Base-by-base conservation (phyloP, 169 alveolate genomes). In the Amoebophrya sp. region DNA sequence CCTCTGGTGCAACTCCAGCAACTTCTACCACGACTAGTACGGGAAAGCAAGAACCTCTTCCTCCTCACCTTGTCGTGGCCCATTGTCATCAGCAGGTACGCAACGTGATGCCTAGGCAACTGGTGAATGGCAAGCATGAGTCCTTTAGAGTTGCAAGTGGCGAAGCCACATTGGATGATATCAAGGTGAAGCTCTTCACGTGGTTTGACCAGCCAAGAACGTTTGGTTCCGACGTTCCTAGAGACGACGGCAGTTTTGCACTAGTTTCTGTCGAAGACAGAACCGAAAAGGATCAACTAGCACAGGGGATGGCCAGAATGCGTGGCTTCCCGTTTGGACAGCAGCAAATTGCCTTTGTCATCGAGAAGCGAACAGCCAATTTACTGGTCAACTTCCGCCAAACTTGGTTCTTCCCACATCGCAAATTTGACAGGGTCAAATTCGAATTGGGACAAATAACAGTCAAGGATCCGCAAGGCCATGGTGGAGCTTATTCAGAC, bases 141-240 rank as follows among this genome's bases (percentile, higher is more conserved):
- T 12, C 83, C 33, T 26, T 12, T 18, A 6, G n/a, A 10, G 39
- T 6, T 26, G 83, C 83, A 65, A 6, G 10, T 1, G 2, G 39
- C 2, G 33, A 26, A 36, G 1, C 18, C 33, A 1, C 83, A 36
- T 29, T 65, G 36, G 33, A 12, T 12, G 83, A 65, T 1, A 1
- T 65, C 38, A 65, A 65, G 26, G 36, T 6, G 39, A 65, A 65
- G 83, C 83, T 65, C 33, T 65, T 65, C 83, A 65, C 83, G 1
- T 65, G 83, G 83, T 65, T 65, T 36, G 83, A 65, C 83, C 83
- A 65, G 26, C 83, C 83, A 36, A 29, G 83, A 29, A 65, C 83
- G 26, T 65, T 65, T 18, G 83, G 83, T 26, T 65, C 83, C 26
- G 83, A 65, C 83, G 83, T 65, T 10, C 83, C 83, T 10, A 29